Evolutionary conservation across 73 alveolate genomes (phyloP), one percentile per base, ranked within the genome.

Genomic region (Paramecium primaurelia): DNA sequence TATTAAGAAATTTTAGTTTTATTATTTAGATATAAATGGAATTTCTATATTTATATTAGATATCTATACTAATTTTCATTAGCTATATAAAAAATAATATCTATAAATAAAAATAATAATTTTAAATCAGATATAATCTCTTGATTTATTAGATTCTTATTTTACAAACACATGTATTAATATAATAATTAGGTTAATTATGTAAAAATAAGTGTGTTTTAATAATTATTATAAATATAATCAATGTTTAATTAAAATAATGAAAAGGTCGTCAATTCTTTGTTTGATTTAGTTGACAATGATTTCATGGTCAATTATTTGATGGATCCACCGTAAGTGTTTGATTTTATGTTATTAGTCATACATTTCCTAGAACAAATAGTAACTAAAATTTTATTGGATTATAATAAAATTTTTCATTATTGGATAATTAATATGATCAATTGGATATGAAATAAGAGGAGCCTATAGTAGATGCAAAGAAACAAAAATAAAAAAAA

Each of bases 271-370:
- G 47, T 20, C 47, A 80, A 80, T 49, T 80, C 91, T 14, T 11
- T 80, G 18, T 80, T 32, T 80, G 91, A 80, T 22, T 47, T 45
- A 11, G 91, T 80, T 28, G 91, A 80, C 16, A 80, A 80, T 80
- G 91, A 80, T 25, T 45, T 80, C 20, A 20, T 80, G n/a, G 91
- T 80, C n/a, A 80, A 80, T 49, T 49, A 45, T 26, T 42, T 80
- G 44, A 45, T 45, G 91, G 91, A 80, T 80, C 58, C 49, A 42
- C 91, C 71, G 44, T 80, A 80, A 44, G 40, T 32, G 60, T 3
- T 32, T 42, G 71, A 80, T 10, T 49, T 9, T 40, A 49, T 44
- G 8, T 42, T 8, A 8, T 80, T 49, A 42, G 75, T 11, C 36
- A 34, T 36, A 12, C 47, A 45, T 80, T 80, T 80, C 91, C 58